Evolutionary conservation across 139 green algal genomes (phyloP), one percentile per base, ranked within the genome.

Genomic region (Chlorella sp.): DNA sequence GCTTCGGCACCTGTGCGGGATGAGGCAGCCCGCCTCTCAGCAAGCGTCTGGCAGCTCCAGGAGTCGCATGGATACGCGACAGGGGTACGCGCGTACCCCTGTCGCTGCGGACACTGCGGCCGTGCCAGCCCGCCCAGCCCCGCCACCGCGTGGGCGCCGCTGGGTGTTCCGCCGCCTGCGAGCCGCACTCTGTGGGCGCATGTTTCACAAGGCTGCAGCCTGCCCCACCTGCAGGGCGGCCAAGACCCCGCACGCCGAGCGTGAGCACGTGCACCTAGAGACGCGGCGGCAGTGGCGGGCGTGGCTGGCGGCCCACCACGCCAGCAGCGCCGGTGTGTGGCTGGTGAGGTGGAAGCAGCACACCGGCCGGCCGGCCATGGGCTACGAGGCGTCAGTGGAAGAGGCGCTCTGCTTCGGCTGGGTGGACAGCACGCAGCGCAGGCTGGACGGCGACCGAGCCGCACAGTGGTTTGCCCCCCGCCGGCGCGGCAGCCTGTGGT

Each of bases 381-480:
- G 64, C 64, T 70, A 70, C 64, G 64, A 70, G 11, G 64, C 64
- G 40, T 19, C 64, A 19, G 28, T 70, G 32, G 64, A 70, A 28
- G 64, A 70, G 64, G 64, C 64, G 24, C 64, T 70, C 3, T 70
- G 64, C 64, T 70, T 70, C 64, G 64, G 64, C 64, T 70, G 64
- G 64, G 64, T 70, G 64, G 64, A 70, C 64, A 70, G 64, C 64
- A 70, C 64, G 64, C 64, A 70, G 24, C 30, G 32, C 24, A 70
- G n/a, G 64, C 64, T 70, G 4, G 64, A 70, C 64, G 64, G 13
- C 64, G 30, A 70, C 64, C 64, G 64, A 19, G 40, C 5, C 64
- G n/a, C n/a, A 28, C 64, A 38, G 64, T 70, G 64, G 64, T 20
- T 70, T 17, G n/a, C 64, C 28, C 24, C 64, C 64, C 64, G 64